phyloP scores from a whole-genome alignment of 352 stramenopile genomes.

The Chrysophaeum taylorii region DNA sequence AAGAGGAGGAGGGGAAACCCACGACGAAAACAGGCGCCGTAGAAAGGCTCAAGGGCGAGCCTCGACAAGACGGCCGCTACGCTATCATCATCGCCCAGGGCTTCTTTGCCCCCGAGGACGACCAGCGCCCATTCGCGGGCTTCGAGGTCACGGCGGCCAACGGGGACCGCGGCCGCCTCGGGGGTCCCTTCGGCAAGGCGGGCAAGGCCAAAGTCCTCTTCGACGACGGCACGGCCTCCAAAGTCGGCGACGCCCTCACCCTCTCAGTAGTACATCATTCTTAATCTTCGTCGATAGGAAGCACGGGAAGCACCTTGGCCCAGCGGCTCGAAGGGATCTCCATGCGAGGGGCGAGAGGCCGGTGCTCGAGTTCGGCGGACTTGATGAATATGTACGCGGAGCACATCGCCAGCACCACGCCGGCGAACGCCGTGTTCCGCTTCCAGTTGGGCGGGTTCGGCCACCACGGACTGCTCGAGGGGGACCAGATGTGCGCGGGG shows the following conservation, averaged over 20 bases:
- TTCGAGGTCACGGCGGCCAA: slow-evolving; percentile 38
- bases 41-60: slow-evolving; percentile 49
- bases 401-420: too few species aligned
- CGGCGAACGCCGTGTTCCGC: too few species aligned
- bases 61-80: slow-evolving; percentile 41
- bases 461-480: too few species aligned
- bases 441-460: too few species aligned
- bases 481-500: too few species aligned
- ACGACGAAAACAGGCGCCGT: slow-evolving; percentile 34
- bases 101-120: slow-evolving; percentile 52
- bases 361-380: too few species aligned
- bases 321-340: too few species aligned
- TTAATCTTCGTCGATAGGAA: too few species aligned
- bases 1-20: neutral
- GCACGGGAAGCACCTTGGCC: too few species aligned
- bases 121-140: slow-evolving; percentile 45
- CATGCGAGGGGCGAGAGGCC: too few species aligned
- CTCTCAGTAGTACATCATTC: too few species aligned
- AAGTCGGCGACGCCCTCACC: neutral
- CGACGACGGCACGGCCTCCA: slow-evolving; percentile 19
- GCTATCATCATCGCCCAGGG: slow-evolving; percentile 46
- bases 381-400: too few species aligned
- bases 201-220: slow-evolving; percentile 67
- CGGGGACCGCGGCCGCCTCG: slow-evolving; percentile 46
- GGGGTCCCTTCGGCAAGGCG: slow-evolving; percentile 60